Evolutionary conservation across 768 basidiomycete species (phyloP).

Genomic region (Pleurotus sapidus): DNA sequence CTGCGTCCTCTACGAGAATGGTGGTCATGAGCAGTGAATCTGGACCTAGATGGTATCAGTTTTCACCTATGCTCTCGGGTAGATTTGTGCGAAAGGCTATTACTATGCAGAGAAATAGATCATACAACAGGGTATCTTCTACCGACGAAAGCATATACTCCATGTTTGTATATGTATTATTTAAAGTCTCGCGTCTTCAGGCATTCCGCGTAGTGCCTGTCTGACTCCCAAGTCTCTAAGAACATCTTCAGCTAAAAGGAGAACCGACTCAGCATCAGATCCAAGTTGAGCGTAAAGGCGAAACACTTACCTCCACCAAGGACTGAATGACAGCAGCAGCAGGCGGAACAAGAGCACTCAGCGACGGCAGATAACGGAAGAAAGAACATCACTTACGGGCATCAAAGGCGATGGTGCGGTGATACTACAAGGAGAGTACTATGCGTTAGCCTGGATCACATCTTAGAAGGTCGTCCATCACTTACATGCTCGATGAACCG

Average conservation of each 20-base stretch:
- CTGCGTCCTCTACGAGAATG: too few relatives aligned
- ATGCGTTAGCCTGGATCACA: neutral
- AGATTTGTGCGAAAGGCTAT: too few relatives aligned
- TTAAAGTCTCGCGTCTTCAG: slow-evolving; percentile 46
- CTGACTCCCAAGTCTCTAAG: slow-evolving; percentile 54
- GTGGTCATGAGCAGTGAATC: too few relatives aligned
- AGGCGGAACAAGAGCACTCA: neutral
- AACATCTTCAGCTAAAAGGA: slow-evolving; percentile 55
- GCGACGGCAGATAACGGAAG: neutral
- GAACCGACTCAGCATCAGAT: neutral
- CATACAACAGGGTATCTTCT: too few relatives aligned
- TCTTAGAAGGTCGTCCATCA: slow-evolving; percentile 11
- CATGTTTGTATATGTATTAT: too few relatives aligned
- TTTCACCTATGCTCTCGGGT: too few relatives aligned
- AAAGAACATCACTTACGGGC: slow-evolving; percentile 43
- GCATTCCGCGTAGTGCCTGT: slow-evolving; percentile 71
- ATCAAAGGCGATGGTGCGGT: slow-evolving; percentile 66
- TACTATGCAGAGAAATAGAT: too few relatives aligned
- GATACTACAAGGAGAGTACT: slow-evolving; percentile 38
- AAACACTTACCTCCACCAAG: slow-evolving; percentile 15
- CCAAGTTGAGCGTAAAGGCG: neutral
- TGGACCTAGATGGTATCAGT: too few relatives aligned
- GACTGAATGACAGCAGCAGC: slow-evolving; percentile 3
- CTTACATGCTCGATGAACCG: slow-evolving; percentile 68
- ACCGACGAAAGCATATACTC: too few relatives aligned